Percentiles rank a stretch among this genome's conserved stretches.
These are phyloP conservation scores for Fomitopsis pulvina DNA, from an alignment of 768 basidiomycete species.

Conservation along the genomic window DNA sequence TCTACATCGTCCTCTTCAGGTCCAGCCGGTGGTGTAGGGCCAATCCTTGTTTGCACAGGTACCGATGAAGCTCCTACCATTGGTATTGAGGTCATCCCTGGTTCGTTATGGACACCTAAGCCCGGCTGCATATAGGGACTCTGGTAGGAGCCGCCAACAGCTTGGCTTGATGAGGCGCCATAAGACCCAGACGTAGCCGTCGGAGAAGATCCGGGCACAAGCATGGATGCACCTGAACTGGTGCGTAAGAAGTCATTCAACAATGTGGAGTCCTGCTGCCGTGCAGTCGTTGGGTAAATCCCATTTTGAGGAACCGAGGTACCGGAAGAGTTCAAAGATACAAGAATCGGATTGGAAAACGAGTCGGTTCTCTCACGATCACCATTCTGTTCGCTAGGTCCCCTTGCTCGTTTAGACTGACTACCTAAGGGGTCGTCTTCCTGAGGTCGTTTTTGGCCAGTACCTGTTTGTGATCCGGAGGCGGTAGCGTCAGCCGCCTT, in stretches of 20 bases:
- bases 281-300: conserved; percentile 39
- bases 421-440: conserved; percentile 34
- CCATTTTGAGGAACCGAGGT: conserved; percentile 28
- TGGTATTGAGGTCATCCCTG: conserved; percentile 43
- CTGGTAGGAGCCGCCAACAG: conserved; percentile 24
- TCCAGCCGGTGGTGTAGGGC: conserved; percentile 4
- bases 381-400: conserved; percentile 31
- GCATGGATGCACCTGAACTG: conserved; percentile 48
- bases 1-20: conserved; percentile 54
- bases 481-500: conserved; percentile 17
- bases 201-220: conserved; percentile 41
- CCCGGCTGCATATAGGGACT: conserved; percentile 44
- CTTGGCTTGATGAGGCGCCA: conserved; percentile 29
- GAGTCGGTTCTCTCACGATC: conserved; percentile 30
- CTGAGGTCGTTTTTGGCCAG: conserved; percentile 45
- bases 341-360: conserved; percentile 36
- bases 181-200: conserved; percentile 21
- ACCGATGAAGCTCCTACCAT: conserved; percentile 27
- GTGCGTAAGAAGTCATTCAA: conserved; percentile 58
- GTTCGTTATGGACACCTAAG: conserved; percentile 53
- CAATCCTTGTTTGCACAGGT: conserved; percentile 25
- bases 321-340: conserved; percentile 41
- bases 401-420: conserved; percentile 48
- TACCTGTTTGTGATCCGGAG: conserved; percentile 17
- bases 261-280: conserved; percentile 42